A percentile compares a stretch with the other conserved stretches of the same genome.
Evolutionary conservation across 192 early-diverging fungal genomes (phyloP).

Genomic region (Coemansia sp.): DNA sequence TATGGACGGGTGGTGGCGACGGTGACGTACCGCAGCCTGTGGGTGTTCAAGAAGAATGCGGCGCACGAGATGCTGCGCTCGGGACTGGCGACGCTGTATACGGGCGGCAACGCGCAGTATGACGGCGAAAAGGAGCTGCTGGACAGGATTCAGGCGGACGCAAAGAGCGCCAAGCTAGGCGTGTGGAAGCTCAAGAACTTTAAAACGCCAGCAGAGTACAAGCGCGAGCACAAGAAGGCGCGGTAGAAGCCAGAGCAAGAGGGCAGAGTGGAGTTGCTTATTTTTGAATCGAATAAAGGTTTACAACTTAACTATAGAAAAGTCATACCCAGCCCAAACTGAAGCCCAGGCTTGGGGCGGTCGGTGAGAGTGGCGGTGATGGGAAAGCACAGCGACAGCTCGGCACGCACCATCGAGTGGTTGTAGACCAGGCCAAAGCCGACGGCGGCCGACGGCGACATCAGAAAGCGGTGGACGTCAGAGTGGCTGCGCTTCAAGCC

Average conservation of each 20-base stretch:
- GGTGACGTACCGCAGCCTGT: slow-evolving; percentile 21
- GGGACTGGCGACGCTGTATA: slow-evolving; percentile 34
- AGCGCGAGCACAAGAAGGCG: slow-evolving; percentile 14
- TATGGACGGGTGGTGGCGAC: slow-evolving; percentile 46
- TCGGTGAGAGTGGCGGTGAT: slow-evolving; percentile 63
- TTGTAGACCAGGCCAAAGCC: slow-evolving; percentile 85
- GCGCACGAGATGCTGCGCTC: slow-evolving; percentile 42
- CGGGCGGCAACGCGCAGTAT: slow-evolving; percentile 49
- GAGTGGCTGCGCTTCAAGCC: slow-evolving; percentile 14
- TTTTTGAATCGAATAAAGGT: too few relatives aligned
- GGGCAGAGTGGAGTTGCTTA: too few relatives aligned
- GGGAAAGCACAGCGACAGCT: slow-evolving; percentile 90
- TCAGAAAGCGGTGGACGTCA: slow-evolving; percentile 48
- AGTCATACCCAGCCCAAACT: slow-evolving; percentile 84
- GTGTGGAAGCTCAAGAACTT: slow-evolving; percentile 47
- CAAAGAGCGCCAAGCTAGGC: slow-evolving; percentile 31
- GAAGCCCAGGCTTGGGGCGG: slow-evolving; percentile 70
- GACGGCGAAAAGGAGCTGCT: slow-evolving; percentile 40
- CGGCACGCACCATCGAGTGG: slow-evolving; percentile 81
- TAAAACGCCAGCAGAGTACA: slow-evolving; percentile 46
- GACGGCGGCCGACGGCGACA: slow-evolving; percentile 67
- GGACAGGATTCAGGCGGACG: slow-evolving; percentile 26
- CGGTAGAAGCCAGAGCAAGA: too few relatives aligned
- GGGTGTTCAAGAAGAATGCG: slow-evolving; percentile 29
- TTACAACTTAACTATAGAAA: slow-evolving; percentile 55